A percentile compares a stretch with the other conserved stretches of the same genome.
These are phyloP conservation scores for Marchantia paleacea DNA, from an alignment of 225 moss, liverwort and hornwort species.

Conservation along the genomic window DNA sequence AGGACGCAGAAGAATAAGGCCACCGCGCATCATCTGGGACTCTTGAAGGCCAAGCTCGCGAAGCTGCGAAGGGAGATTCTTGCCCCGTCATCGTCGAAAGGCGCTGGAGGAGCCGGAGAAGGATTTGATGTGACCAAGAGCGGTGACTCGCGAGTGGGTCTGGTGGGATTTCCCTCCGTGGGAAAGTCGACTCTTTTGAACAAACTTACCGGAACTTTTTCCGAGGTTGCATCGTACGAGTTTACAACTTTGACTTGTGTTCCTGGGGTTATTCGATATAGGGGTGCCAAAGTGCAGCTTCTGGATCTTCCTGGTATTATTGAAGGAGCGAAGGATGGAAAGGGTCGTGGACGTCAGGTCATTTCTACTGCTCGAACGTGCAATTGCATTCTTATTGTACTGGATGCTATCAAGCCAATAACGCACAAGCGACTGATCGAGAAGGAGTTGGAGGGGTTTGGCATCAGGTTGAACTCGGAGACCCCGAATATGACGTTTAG, in stretches of 20 bases:
- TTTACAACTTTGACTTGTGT: conserved; percentile 96
- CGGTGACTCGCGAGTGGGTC: conserved; percentile 87
- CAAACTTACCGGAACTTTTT: conserved; percentile 94
- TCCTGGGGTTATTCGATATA: conserved; percentile 78
- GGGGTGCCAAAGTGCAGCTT: conserved; percentile 85
- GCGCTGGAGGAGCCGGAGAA: conserved; percentile 79
- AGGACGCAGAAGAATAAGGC: conserved; percentile 97
- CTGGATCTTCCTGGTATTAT: conserved; percentile 94
- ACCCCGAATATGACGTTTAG: conserved; percentile 83
- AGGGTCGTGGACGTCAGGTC: conserved; percentile 95
- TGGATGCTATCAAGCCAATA: conserved; percentile 96
- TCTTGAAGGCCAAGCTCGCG: conserved; percentile 88
- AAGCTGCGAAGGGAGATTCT: conserved; percentile 82
- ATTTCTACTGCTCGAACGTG: conserved; percentile 93
- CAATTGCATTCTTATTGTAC: conserved; percentile 86
- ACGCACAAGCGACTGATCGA: conserved; percentile 91
- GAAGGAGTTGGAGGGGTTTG: conserved; percentile 93
- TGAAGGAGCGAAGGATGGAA: conserved; percentile 95
- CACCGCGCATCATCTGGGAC: conserved; percentile 89
- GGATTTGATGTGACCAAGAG: conserved; percentile 96
- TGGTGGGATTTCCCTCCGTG: conserved; percentile 93
- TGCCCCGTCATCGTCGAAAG: conserved; percentile 75
- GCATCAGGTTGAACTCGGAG: conserved; percentile 82
- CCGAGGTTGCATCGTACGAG: conserved; percentile 95
- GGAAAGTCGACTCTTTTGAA: conserved; percentile 93